These are phyloP conservation scores for Scedosporium dehoogii DNA, from an alignment of 2,329 filamentous ascomycete species.

Conservation along the genomic window DNA sequence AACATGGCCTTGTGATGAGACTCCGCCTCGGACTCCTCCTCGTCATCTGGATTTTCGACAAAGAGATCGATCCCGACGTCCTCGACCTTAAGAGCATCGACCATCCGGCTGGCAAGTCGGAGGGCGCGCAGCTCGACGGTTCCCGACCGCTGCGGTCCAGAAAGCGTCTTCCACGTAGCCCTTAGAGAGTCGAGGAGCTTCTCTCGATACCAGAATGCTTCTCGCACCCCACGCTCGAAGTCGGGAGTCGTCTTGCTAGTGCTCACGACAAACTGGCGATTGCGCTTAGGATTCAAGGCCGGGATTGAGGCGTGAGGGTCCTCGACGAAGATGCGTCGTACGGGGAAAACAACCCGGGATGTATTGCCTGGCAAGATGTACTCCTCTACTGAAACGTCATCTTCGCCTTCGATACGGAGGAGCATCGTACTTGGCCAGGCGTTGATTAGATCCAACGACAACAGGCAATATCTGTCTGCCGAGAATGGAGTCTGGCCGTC, in stretches of 20 bases:
- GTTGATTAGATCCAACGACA: slow-evolving; percentile 79
- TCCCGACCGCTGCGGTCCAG: slow-evolving; percentile 46
- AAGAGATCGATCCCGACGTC: slow-evolving; percentile 61
- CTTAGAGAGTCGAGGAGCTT: slow-evolving; percentile 61
- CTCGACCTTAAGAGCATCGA: slow-evolving; percentile 72
- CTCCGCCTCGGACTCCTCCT: slow-evolving; percentile 17
- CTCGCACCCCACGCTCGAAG: slow-evolving; percentile 64
- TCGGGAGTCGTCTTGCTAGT: slow-evolving; percentile 70
- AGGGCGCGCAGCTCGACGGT: slow-evolving; percentile 68
- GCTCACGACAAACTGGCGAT: slow-evolving; percentile 88
- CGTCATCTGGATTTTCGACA: slow-evolving; percentile 28
- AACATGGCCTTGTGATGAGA: slow-evolving; percentile 16
- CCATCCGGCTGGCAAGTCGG: slow-evolving; percentile 65
- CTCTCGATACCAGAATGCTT: slow-evolving; percentile 88
- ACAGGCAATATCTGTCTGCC: slow-evolving; percentile 60
- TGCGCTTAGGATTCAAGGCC: slow-evolving; percentile 67
- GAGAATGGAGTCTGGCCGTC: slow-evolving; percentile 21
- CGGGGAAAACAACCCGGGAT: slow-evolving; percentile 63
- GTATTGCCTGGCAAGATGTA: slow-evolving; percentile 58
- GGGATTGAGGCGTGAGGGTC: slow-evolving; percentile 71
- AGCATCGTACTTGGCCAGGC: slow-evolving; percentile 76
- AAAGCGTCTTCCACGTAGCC: slow-evolving; percentile 59
- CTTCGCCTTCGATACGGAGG: slow-evolving; percentile 49
- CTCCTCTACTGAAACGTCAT: slow-evolving; percentile 40
- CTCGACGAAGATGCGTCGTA: slow-evolving; percentile 66